Evolutionary conservation across 805 yeast species (phyloP), one percentile per base, ranked within the genome.

Genomic region (Lachancea lanzarotensis): DNA sequence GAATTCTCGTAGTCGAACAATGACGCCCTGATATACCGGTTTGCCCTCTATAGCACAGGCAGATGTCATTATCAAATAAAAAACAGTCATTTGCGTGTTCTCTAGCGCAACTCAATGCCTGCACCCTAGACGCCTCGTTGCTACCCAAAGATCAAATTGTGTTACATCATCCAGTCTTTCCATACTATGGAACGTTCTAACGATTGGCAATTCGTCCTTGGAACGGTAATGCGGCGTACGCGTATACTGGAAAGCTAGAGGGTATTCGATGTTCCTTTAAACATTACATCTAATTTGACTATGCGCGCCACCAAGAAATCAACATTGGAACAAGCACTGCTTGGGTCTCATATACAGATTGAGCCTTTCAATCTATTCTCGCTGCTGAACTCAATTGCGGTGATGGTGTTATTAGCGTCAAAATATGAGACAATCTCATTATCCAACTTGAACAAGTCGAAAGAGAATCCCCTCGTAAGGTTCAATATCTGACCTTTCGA

Each of bases 11-110:
- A 39, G 67, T 74, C 29, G 67, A 74, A 25, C 1, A 79, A 79
- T 2, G 76, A 83, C n/a, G n/a, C n/a, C n/a, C n/a, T n/a, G n/a
- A n/a, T n/a, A n/a, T n/a, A n/a, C n/a, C n/a, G n/a, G n/a, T n/a
- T n/a, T n/a, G n/a, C n/a, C n/a, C n/a, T n/a, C n/a, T n/a, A n/a
- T n/a, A n/a, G n/a, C n/a, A n/a, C n/a, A n/a, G n/a, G n/a, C 84
- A 78, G 43, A 66, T 63, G 50, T 62, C 72, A 45, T 55, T 54
- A 0, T 40, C 39, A 11, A 34, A 44, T 2, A 71, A 59, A 57
- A 88, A 82, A 55, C 75, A 81, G 47, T 81, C 87, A 56, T 82
- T 82, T 42, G 78, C 75, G 57, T 81, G 86, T 51, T 82, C 87
- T 48, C 79, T 83, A 0, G 88, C 88, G 22, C 80, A 84, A 45